Conservation (phyloP, 495 filamentous ascomycete genomes). For the Aspergillus sclerotioniger region DNA sequence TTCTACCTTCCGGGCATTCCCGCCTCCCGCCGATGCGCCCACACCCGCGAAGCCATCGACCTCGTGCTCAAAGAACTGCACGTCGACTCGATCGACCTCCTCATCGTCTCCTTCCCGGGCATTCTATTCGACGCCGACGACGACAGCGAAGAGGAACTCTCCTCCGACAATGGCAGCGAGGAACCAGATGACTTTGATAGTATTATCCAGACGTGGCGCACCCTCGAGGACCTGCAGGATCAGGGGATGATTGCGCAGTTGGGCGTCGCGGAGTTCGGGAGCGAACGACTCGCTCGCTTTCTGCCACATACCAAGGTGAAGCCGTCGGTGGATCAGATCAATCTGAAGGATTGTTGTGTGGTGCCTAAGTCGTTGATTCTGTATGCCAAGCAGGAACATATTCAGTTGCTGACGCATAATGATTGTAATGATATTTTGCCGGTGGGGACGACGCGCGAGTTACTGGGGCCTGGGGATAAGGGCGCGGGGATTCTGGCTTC, state of each 20-base stretch:
- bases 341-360: slow-evolving; percentile 92
- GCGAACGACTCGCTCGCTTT: slow-evolving; percentile 69
- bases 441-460: slow-evolving; percentile 74
- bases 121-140: slow-evolving; percentile 93
- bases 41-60: slow-evolving; percentile 73
- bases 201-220: slow-evolving; percentile 67
- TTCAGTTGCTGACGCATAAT: slow-evolving; percentile 90
- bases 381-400: slow-evolving; percentile 77
- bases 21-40: slow-evolving; percentile 55
- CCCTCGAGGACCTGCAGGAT: slow-evolving; percentile 71
- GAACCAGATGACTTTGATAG: slow-evolving; percentile 58
- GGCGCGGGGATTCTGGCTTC: slow-evolving; percentile 67
- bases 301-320: slow-evolving; percentile 64
- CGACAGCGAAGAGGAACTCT: slow-evolving; percentile 69
- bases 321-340: slow-evolving; percentile 93
- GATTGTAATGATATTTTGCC: slow-evolving; percentile 92
- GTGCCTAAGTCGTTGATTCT: slow-evolving; percentile 85
- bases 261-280: slow-evolving; percentile 88
- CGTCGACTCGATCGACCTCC: slow-evolving; percentile 73
- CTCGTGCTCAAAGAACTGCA: slow-evolving; percentile 76
- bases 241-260: slow-evolving; percentile 69
- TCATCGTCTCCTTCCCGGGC: slow-evolving; percentile 90
- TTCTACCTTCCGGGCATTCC: slow-evolving; percentile 81
- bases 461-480: slow-evolving; percentile 64
- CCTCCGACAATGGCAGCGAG: slow-evolving; percentile 53